A percentile compares a stretch with the other conserved stretches of the same genome.
phyloP scores from a whole-genome alignment of 2,329 filamentous ascomycete species.

The Pleurostoma richardsiae region DNA sequence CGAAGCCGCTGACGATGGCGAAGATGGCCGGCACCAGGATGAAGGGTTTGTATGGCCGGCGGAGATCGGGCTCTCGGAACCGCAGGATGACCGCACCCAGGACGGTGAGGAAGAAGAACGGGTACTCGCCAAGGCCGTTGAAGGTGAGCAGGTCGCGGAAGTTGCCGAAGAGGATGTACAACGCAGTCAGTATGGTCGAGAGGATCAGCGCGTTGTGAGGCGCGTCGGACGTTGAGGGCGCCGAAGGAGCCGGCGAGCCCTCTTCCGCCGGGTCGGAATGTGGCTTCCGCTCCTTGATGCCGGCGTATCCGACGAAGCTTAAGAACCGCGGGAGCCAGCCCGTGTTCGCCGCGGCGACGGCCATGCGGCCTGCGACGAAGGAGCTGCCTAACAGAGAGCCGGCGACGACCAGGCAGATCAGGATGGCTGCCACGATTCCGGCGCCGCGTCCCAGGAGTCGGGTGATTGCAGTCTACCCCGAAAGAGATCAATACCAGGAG shows the following conservation, averaged over 20 bases:
- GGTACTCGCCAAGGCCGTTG: slow-evolving; percentile 54
- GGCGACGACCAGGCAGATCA: slow-evolving; percentile 57
- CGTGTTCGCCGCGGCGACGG: slow-evolving; percentile 50
- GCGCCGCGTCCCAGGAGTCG: slow-evolving; percentile 47
- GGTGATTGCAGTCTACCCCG: slow-evolving; percentile 45
- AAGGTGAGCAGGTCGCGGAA: slow-evolving; percentile 58
- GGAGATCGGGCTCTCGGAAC: slow-evolving; percentile 47
- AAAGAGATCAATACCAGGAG: too few species aligned
- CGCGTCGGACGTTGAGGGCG: slow-evolving; percentile 33
- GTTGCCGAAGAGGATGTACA: slow-evolving; percentile 56
- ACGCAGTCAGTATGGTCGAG: slow-evolving; percentile 39
- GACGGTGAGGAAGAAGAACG: slow-evolving; percentile 61
- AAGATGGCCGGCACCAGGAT: slow-evolving; percentile 48
- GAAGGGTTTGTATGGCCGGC: slow-evolving; percentile 50
- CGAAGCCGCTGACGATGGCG: slow-evolving; percentile 52
- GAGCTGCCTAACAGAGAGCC: slow-evolving; percentile 59
- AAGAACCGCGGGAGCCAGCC: slow-evolving; percentile 44
- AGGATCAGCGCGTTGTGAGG: slow-evolving; percentile 50
- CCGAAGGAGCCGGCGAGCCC: neutral
- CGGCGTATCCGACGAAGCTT: slow-evolving; percentile 36
- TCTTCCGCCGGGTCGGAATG: slow-evolving; percentile 3
- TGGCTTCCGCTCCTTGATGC: slow-evolving; percentile 14
- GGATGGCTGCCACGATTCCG: slow-evolving; percentile 46
- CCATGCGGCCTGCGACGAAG: slow-evolving; percentile 57
- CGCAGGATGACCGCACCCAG: slow-evolving; percentile 53